Evolutionary conservation across 208 protist species (phyloP), one percentile per base, ranked within the genome.

Genomic region (Leishmania lainsoni): DNA sequence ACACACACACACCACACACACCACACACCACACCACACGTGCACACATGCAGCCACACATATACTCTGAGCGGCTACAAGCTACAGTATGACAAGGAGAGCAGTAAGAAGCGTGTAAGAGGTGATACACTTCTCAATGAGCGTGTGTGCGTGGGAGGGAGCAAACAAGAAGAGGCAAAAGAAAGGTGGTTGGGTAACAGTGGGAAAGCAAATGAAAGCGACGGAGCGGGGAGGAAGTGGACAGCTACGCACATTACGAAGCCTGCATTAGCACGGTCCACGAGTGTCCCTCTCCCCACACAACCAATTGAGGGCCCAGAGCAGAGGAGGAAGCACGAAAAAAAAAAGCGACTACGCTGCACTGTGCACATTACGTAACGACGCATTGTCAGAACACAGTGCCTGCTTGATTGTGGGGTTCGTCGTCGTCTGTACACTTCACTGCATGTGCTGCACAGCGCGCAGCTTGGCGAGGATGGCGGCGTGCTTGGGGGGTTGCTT

Each of bases 401-500:
- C 29, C 39, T 68, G 32, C 61, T 68, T 68, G 61, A 8, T 29
- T 32, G 29, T 68, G 29, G 10, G 29, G 10, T 3, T 54, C 26
- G 69, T 9, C 45, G 32, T 73, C 56, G 22, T 8, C n/a, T 14
- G 16, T 45, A 10, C 22, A 54, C 48, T 5, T 75, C 49, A 82
- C 8, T 68, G 5, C 42, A 80, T 65, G 16, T 32, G 32, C 59
- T 86, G 75, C 65, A 88, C 84, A 2, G 76, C 81, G 26, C 91
- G 88, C 68, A 96, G 83, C 14, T 84, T 65, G 17, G 87, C 78
- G n/a, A 96, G 87, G 0, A 87, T 83, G 1, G 54, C 63, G 39
- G 87, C 83, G 71, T 90, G 86, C 52, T 80, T 82, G 66, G 81
- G 84, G 2, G 87, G 80, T 61, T 92, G 90, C 81, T 95, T 95